Base-by-base conservation (phyloP, 1,139 yeast species). In the Saccharomyces hybrid region DNA sequence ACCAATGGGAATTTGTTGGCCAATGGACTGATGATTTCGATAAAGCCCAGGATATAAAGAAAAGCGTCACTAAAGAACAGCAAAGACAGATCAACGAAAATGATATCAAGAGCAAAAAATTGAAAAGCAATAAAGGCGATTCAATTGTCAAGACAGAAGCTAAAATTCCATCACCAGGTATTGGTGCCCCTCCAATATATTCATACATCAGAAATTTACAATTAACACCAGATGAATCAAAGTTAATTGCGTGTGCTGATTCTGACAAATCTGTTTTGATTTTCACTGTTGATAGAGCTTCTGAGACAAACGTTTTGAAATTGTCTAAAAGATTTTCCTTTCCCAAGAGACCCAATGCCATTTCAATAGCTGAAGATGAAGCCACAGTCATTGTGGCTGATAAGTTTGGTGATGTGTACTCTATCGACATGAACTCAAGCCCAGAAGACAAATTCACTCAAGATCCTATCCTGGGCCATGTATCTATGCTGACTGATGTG, bases 361-460 rank as follows among this genome's bases (percentile, higher is more conserved):
- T 89, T 14, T 77, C 88, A 13, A 71, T 84, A 3, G 77, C 85
- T 7, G 69, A 72, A 23, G 81, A 79, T 57, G 81, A 77, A 54
- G 61, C 67, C 3, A 73, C 75, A 4, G 73, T 89, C 11, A 69
- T 90, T 2, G 80, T 90, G 23, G 97, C 96, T n/a, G 99, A 95
- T 69, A 95, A 93, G 73, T 93, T 91, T 68, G 99, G 99, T 50
- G 99, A 95, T 71, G 97, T 90, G 5, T 93, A 88, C 67, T 68
- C 78, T 1, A 76, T 86, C 16, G 70, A 76, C 5, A 71, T 84
- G n/a, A 63, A 64, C 46, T 46, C 38, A 2, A 60, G 57, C 13
- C 62, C 57, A 2, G 46, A 61, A 1, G 60, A 57, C 3, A 59
- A 62, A 8, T 59, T 64, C 23, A 64, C 62, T 50, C 68, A 69